phyloP scores from a whole-genome alignment of 1,139 yeast genomes.

The Entelexis sorbosivorans region DNA sequence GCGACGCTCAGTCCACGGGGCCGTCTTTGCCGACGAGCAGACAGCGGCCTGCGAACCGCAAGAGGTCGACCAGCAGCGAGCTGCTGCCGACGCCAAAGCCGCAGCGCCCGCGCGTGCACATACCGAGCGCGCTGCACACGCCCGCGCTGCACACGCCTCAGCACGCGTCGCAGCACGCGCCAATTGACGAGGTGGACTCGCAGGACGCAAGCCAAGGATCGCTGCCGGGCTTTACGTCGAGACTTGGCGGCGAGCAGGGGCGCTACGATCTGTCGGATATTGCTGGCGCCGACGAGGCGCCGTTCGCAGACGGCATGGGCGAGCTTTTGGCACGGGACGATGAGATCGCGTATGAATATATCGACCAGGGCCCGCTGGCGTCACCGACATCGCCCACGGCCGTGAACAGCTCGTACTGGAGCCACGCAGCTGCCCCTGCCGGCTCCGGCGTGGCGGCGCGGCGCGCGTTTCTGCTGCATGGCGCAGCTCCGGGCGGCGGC shows the following conservation, averaged over 20 bases:
- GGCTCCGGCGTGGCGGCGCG: background rate
- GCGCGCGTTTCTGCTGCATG: background rate
- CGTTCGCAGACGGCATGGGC: background rate
- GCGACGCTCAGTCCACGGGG: background rate
- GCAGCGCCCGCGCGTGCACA: background rate
- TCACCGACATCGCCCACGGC: background rate
- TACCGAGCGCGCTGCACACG: background rate
- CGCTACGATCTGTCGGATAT: background rate
- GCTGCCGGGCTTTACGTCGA: no score
- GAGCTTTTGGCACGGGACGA: background rate
- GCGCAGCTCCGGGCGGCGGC: background rate
- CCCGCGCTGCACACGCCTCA: background rate
- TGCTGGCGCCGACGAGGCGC: background rate
- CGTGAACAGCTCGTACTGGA: background rate
- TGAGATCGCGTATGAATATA: background rate
- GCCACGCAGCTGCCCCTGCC: background rate
- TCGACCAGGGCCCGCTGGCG: background rate
- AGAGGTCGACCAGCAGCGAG: background rate
- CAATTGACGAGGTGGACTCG: background rate
- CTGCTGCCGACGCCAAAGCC: background rate
- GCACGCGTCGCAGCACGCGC: background rate
- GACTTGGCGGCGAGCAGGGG: background rate
- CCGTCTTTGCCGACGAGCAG: background rate
- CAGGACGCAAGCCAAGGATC: no score
- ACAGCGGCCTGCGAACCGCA: background rate